These are phyloP conservation scores for Geranomyces michiganensis DNA, from an alignment of 192 early-diverging fungal genomes.

Conservation along the genomic window DNA sequence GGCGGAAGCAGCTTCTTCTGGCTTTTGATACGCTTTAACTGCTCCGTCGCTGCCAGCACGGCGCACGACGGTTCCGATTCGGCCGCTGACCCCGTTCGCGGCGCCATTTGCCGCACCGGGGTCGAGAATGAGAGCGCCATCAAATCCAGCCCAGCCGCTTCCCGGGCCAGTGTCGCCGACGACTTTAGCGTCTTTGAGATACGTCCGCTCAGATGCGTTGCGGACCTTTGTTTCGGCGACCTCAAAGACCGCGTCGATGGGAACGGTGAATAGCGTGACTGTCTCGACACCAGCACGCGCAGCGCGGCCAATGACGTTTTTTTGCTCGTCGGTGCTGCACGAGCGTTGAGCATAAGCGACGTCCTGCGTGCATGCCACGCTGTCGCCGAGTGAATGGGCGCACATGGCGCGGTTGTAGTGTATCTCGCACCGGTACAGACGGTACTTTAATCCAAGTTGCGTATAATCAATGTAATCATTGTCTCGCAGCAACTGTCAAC, in stretches of 20 bases:
- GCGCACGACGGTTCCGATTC: background rate
- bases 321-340: constrained; percentile 29
- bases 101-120: background rate
- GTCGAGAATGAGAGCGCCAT: constrained; percentile 40
- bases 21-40: background rate
- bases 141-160: constrained; percentile 53
- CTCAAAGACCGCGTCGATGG: constrained; percentile 75
- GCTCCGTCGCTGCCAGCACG: background rate
- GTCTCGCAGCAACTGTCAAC: constrained; percentile 48
- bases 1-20: too few relatives aligned
- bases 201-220: constrained; percentile 72
- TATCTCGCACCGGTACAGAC: constrained; percentile 87
- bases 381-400: constrained; percentile 69
- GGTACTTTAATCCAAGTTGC: constrained; percentile 90
- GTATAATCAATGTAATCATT: constrained; percentile 94
- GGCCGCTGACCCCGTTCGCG: background rate
- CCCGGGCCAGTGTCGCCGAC: constrained; percentile 13
- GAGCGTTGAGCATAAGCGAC: constrained; percentile 56
- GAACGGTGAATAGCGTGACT: constrained; percentile 56
- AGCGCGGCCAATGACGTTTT: constrained; percentile 28
- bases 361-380: constrained; percentile 64
- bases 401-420: constrained; percentile 90
- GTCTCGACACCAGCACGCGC: constrained; percentile 33
- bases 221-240: constrained; percentile 77
- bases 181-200: constrained; percentile 71